Evolutionary conservation across 148 eudicot species (phyloP), one percentile per base, ranked within the genome.

Genomic region (Heliamphora exappendiculata): DNA sequence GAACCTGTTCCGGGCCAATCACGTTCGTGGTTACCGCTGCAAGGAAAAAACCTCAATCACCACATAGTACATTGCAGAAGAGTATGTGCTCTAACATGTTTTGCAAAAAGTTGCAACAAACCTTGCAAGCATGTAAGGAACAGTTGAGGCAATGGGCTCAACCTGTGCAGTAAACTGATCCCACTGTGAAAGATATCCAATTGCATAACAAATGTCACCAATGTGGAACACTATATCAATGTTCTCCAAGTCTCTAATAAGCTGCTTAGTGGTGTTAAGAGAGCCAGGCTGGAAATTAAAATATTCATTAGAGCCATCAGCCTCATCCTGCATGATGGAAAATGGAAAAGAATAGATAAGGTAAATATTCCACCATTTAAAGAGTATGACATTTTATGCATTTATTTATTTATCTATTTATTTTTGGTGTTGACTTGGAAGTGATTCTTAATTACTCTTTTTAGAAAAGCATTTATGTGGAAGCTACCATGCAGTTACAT

Each of bases 101-200:
- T 45, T 54, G 51, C 70, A 24, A 59, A 49, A 49, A 50, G 20
- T 34, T 34, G 51, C 49, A 39, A 74, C 80, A 12, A 28, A 87
- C 97, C 97, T 90, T 50, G 93, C 92, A 51, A 90, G 62, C 97
- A 92, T 92, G 80, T 90, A 92, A 8, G 97, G 94, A 31, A 90
- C 85, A 5, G 85, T 72, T 49, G 97, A 90, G 73, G 92, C 82
- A 83, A 92, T 87, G 20, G 91, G 94, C 77, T 92, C 97, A 65
- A 92, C 64, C 75, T 90, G 94, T 65, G 92, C 83, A 53, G 97
- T 92, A 78, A 92, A 92, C 62, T 92, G 97, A 73, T 92, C 97
- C 97, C 94, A 92, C 73, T 92, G 97, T 7, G 97, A 92, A 55
- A 92, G 80, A 81, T 92, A 92, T 20, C 97, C 97, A 76, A 85